phyloP scores from a whole-genome alignment of 2,329 filamentous ascomycete species.

The Gaeumannomyces tritici region DNA sequence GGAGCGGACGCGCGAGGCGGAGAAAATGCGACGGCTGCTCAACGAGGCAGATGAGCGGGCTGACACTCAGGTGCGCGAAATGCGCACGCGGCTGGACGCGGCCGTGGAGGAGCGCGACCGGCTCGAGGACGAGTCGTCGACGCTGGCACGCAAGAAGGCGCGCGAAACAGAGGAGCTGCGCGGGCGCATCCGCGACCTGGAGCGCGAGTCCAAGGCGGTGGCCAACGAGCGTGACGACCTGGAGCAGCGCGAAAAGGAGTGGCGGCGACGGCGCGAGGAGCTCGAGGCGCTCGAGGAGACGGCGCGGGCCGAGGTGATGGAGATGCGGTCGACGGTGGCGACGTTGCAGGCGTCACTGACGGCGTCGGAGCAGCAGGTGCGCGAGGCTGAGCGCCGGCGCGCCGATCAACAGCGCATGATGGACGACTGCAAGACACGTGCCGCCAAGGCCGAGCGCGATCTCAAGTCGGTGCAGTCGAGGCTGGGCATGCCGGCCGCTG shows the following conservation, averaged over 20 bases:
- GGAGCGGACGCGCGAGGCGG: conserved; percentile 82
- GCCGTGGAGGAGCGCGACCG: conserved; percentile 91
- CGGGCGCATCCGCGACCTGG: conserved; percentile 67
- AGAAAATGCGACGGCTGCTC: conserved; percentile 86
- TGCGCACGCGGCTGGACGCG: conserved; percentile 78
- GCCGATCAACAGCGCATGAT: conserved; percentile 63
- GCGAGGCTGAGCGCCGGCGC: conserved; percentile 73
- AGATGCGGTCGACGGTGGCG: conserved; percentile 67
- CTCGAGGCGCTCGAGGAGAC: conserved; percentile 62
- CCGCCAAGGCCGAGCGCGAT: conserved; percentile 72
- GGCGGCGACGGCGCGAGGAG: conserved; percentile 64
- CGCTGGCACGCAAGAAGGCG: conserved; percentile 62
- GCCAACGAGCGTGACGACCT: conserved; percentile 71
- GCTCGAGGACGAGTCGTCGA: conserved; percentile 81
- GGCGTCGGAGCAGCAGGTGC: conserved; percentile 74
- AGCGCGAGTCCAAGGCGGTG: conserved; percentile 63
- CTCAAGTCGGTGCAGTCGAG: conserved; percentile 42
- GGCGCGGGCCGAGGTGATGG: conserved; percentile 62
- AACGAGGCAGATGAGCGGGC: conserved; percentile 78
- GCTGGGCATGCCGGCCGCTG: conserved; percentile 18
- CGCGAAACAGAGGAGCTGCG: conserved; percentile 84
- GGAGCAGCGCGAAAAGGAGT: conserved; percentile 62
- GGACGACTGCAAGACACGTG: conserved; percentile 66
- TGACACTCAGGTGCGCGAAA: conserved; percentile 75
- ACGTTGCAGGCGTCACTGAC: conserved; percentile 75